These are phyloP conservation scores for Saccharomycopsis babjevae DNA, from an alignment of 805 yeast genomes.

Conservation along the genomic window DNA sequence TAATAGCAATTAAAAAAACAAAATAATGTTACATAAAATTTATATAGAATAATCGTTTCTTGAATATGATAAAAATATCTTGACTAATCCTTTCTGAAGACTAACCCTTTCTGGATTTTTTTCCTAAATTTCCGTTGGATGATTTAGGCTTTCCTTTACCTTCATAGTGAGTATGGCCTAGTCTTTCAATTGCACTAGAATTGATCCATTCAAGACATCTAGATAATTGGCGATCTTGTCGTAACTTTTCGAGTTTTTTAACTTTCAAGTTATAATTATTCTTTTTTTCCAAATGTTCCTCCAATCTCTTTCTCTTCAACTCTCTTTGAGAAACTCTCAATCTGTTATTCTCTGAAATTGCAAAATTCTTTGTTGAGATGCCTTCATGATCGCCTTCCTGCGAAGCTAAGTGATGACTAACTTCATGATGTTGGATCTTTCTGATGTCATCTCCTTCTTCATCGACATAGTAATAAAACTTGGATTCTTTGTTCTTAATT, in stretches of 20 bases:
- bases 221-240: slow-evolving; percentile 32
- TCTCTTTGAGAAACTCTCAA: slow-evolving; percentile 29
- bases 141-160: slow-evolving; percentile 26
- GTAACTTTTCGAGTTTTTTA: slow-evolving; percentile 26
- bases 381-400: neutral
- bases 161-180: slow-evolving; percentile 46
- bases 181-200: slow-evolving; percentile 40
- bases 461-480: neutral
- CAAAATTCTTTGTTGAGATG: slow-evolving; percentile 12
- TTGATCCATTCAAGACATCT: slow-evolving; percentile 56
- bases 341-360: slow-evolving; percentile 19
- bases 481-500: neutral
- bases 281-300: slow-evolving; percentile 27
- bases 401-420: too few relatives aligned
- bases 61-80: neutral
- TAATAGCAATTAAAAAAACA: neutral
- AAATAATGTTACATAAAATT: neutral
- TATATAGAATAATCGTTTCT: neutral
- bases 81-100: neutral
- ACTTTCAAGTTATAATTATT: slow-evolving; percentile 21
- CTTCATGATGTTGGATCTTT: slow-evolving; percentile 18
- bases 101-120: slow-evolving; percentile 14
- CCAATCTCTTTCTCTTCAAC: slow-evolving; percentile 25
- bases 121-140: neutral
- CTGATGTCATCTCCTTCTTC: slow-evolving; percentile 28